Percentiles rank a stretch among this genome's conserved stretches.
Evolutionary conservation across 1,284 basidiomycete species (phyloP).

Genomic region (Ceratobasidium theobromae): DNA sequence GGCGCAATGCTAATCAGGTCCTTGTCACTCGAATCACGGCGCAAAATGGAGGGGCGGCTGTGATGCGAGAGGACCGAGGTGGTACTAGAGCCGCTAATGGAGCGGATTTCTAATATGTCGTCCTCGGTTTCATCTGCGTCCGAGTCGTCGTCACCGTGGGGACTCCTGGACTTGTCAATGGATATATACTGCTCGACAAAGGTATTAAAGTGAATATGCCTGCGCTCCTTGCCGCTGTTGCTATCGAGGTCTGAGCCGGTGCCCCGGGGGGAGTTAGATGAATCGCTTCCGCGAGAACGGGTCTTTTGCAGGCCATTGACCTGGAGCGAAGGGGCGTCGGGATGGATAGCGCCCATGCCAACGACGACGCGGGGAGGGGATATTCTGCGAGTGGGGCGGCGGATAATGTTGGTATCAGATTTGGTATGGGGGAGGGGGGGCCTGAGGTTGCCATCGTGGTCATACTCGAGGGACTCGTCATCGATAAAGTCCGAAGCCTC

Average conservation of each 20-base stretch:
- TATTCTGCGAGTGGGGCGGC: conserved; percentile 37
- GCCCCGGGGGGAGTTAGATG: conserved; percentile 30
- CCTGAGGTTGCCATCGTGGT: conserved; percentile 44
- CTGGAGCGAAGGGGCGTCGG: not conserved
- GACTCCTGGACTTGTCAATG: conserved; percentile 53
- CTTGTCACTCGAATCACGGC: conserved; percentile 43
- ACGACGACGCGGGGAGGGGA: conserved; percentile 38
- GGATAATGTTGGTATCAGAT: conserved; percentile 74
- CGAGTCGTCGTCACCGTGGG: conserved; percentile 24
- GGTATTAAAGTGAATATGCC: conserved; percentile 95
- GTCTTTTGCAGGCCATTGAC: not conserved
- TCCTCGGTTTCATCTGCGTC: conserved; percentile 38
- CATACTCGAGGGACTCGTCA: conserved; percentile 44
- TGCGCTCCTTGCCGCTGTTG: conserved; percentile 47
- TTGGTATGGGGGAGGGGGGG: conserved; percentile 74
- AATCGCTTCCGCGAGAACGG: conserved; percentile 6
- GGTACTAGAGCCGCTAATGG: conserved; percentile 15
- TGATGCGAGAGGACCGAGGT: conserved; percentile 4
- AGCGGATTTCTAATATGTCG: conserved; percentile 35
- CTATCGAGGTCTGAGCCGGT: conserved; percentile 11
- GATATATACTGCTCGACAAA: conserved; percentile 98
- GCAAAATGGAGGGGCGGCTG: conserved; percentile 22
- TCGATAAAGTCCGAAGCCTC: conserved; percentile 43
- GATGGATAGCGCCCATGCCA: conserved; percentile 10
- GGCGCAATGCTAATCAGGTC: conserved; percentile 87